A percentile compares a stretch with the other conserved stretches of the same genome.
Evolutionary conservation across 345 rosid species (phyloP).

Genomic region (rapeseed (Brassica napus)): DNA sequence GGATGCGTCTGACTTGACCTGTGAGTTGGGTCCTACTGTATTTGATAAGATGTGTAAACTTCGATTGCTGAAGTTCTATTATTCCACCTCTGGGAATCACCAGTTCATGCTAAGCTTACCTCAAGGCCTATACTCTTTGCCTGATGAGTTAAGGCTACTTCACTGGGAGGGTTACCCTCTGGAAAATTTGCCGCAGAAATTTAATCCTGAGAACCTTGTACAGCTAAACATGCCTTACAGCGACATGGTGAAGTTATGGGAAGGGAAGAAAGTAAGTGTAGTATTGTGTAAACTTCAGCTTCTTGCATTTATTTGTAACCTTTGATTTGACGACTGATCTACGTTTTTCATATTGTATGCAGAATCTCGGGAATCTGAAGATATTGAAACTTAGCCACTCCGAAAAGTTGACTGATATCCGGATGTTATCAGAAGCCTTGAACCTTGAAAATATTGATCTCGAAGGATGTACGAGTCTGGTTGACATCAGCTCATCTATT

Average conservation of each 20-base stretch:
- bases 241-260: slow-evolving; percentile 31
- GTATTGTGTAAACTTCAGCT: neutral
- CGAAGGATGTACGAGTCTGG: slow-evolving; percentile 24
- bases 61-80: slow-evolving; percentile 29
- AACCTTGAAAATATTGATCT: slow-evolving; percentile 34
- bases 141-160: slow-evolving; percentile 30
- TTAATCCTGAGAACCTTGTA: slow-evolving; percentile 29
- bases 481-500: slow-evolving; percentile 23
- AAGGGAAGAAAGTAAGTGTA: slow-evolving; percentile 20
- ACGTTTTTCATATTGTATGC: neutral
- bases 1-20: slow-evolving; percentile 6
- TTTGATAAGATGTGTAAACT: slow-evolving; percentile 17
- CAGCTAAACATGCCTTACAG: slow-evolving; percentile 28
- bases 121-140: slow-evolving; percentile 16
- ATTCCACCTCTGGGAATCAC: neutral
- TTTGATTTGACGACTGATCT: neutral
- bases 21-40: neutral
- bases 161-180: slow-evolving; percentile 32
- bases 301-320: neutral
- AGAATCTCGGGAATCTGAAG: slow-evolving; percentile 26
- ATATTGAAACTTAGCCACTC: slow-evolving; percentile 21
- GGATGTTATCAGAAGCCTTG: neutral
- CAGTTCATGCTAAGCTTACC: neutral
- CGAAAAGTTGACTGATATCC: neutral
- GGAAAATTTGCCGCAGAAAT: slow-evolving; percentile 2